Percentiles rank a stretch among this genome's conserved stretches.
Conservation (phyloP, 129 eudicot species). For the Flaveria linearis region DNA sequence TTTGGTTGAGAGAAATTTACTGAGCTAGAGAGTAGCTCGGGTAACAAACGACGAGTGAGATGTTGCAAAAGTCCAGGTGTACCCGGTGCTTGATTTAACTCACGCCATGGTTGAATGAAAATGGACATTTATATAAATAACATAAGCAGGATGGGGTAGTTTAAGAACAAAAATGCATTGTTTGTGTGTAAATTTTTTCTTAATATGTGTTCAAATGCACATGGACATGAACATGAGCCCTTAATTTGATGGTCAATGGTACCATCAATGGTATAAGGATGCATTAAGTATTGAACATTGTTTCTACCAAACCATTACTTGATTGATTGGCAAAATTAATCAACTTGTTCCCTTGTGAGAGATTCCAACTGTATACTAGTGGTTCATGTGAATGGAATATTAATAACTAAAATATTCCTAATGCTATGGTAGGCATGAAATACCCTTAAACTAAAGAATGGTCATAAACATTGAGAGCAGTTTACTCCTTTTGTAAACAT, state of each 20-base stretch:
- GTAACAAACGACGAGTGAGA: neutral
- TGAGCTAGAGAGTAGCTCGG: neutral
- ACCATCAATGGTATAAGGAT: neutral
- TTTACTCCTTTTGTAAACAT: neutral
- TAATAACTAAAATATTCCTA: constrained; percentile 32
- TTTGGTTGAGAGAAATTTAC: neutral
- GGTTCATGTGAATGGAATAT: constrained; percentile 43
- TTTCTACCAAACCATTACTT: constrained; percentile 32
- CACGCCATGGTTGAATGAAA: too few relatives aligned
- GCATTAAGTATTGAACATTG: neutral
- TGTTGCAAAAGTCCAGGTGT: too few relatives aligned
- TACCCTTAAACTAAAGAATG: constrained; percentile 30
- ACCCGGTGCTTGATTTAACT: too few relatives aligned
- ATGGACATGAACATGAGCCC: constrained; percentile 28
- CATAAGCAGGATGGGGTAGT: neutral
- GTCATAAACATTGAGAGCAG: constrained; percentile 40
- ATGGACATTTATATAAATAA: too few relatives aligned
- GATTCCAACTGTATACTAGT: constrained; percentile 36
- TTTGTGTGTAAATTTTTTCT: too few relatives aligned
- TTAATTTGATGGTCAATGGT: constrained; percentile 15
- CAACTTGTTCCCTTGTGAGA: constrained; percentile 43
- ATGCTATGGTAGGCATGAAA: constrained; percentile 49
- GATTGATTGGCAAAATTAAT: constrained; percentile 32
- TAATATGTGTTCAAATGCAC: constrained; percentile 13
- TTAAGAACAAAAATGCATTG: too few relatives aligned